phyloP scores from a whole-genome alignment of 371 early-diverging fungal genomes.

The Mucor velutinosus region DNA sequence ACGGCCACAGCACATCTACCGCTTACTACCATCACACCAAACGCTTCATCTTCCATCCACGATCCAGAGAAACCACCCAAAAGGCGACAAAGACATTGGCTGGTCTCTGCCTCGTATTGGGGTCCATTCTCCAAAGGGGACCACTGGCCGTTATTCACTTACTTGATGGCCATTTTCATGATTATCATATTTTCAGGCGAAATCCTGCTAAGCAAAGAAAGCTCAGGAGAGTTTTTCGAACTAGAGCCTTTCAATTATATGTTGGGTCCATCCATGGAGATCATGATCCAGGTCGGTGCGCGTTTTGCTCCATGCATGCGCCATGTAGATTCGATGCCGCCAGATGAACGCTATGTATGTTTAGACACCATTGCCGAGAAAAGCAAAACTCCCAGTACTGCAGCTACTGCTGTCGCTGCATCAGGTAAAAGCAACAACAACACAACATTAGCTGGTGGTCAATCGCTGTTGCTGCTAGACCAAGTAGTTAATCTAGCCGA shows the following conservation, averaged over 20 bases:
- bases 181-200: conserved; percentile 25
- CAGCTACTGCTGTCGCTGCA: background rate
- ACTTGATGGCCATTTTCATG: conserved; percentile 5
- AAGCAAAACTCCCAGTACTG: background rate
- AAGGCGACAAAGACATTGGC: background rate
- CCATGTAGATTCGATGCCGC: conserved; percentile 24
- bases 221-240: conserved; percentile 35
- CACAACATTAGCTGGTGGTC: background rate
- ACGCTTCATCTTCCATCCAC: too few relatives aligned
- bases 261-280: conserved; percentile 56
- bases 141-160: conserved; percentile 25
- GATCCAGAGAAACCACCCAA: background rate
- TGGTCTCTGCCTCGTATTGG: background rate
- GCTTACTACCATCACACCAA: too few relatives aligned
- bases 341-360: conserved; percentile 23
- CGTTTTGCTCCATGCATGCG: conserved; percentile 65
- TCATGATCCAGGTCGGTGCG: conserved; percentile 53
- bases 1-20: background rate
- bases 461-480: conserved; percentile 8
- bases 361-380: conserved; percentile 10
- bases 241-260: conserved; percentile 55
- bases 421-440: background rate
- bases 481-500: conserved; percentile 33
- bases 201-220: conserved; percentile 18
- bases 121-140: conserved; percentile 10